phyloP scores from a whole-genome alignment of 2,329 filamentous ascomycete genomes.

The Cladosporium sp. region DNA sequence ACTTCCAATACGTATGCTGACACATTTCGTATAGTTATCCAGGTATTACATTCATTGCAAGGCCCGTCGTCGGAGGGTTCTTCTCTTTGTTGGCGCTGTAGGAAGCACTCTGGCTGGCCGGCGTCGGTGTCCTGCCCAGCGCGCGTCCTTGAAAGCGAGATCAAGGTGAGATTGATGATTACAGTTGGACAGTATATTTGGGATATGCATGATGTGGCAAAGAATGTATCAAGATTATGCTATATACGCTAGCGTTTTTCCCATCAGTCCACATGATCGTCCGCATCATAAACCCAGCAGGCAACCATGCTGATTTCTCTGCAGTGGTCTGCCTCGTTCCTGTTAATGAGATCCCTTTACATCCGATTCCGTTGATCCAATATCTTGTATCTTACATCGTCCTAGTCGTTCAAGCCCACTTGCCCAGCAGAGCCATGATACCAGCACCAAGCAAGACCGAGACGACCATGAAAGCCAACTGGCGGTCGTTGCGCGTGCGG shows the following conservation, averaged over 20 bases:
- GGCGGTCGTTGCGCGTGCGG: slow-evolving; percentile 86
- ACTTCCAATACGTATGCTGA: too few relatives aligned
- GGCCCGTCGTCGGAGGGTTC: slow-evolving; percentile 55
- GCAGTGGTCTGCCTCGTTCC: not conserved
- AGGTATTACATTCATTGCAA: slow-evolving; percentile 46
- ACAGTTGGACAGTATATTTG: too few relatives aligned
- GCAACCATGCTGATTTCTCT: not conserved
- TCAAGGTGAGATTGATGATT: not conserved
- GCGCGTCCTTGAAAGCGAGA: not conserved
- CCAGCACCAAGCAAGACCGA: slow-evolving; percentile 76
- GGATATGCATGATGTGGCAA: not conserved
- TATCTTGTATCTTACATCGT: slow-evolving; percentile 23
- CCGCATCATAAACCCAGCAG: not conserved
- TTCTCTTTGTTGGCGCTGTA: slow-evolving; percentile 51
- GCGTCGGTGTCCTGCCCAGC: accelerated
- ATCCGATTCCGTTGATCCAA: not conserved
- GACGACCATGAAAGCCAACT: slow-evolving; percentile 89
- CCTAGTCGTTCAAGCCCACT: slow-evolving; percentile 67
- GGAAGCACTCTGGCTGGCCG: not conserved
- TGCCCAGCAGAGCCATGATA: slow-evolving; percentile 77
- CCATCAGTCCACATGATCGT: not conserved
- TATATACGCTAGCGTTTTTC: not conserved
- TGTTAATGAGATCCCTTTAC: not conserved
- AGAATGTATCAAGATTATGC: not conserved
- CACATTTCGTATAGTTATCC: slow-evolving; percentile 25